A percentile compares a stretch with the other conserved stretches of the same genome.
These are phyloP conservation scores for Aspergillus cejpii DNA, from an alignment of 2,329 filamentous ascomycete species.

Conservation along the genomic window DNA sequence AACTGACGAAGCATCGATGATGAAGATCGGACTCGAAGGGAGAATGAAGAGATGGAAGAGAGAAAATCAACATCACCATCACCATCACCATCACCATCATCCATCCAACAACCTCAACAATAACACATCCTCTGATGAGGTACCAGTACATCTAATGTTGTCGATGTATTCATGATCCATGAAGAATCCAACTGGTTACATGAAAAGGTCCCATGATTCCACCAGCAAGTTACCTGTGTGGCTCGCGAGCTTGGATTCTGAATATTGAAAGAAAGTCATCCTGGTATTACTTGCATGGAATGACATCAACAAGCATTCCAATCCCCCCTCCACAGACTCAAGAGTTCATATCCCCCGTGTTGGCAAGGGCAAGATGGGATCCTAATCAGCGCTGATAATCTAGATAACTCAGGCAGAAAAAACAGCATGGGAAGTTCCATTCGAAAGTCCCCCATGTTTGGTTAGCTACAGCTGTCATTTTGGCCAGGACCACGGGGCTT, in stretches of 20 bases:
- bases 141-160: background rate
- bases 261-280: conserved; percentile 7
- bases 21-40: too few relatives aligned
- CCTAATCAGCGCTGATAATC: background rate
- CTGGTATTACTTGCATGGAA: conserved; percentile 16
- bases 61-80: background rate
- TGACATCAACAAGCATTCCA: conserved; percentile 9
- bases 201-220: background rate
- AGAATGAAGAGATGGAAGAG: too few relatives aligned
- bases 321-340: background rate
- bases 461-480: background rate
- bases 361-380: background rate
- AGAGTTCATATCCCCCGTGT: background rate
- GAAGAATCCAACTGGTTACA: background rate
- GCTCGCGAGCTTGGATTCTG: conserved; percentile 1
- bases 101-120: background rate
- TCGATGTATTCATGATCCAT: background rate
- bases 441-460: background rate
- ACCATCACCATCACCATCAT: background rate
- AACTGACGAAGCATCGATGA: too few relatives aligned
- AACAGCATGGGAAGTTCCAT: too few relatives aligned
- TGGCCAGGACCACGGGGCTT: background rate
- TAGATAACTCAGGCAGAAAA: background rate
- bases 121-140: background rate
- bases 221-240: background rate